These are phyloP conservation scores for Croton setiger DNA, from an alignment of 441 rosid species.

Conservation along the genomic window DNA sequence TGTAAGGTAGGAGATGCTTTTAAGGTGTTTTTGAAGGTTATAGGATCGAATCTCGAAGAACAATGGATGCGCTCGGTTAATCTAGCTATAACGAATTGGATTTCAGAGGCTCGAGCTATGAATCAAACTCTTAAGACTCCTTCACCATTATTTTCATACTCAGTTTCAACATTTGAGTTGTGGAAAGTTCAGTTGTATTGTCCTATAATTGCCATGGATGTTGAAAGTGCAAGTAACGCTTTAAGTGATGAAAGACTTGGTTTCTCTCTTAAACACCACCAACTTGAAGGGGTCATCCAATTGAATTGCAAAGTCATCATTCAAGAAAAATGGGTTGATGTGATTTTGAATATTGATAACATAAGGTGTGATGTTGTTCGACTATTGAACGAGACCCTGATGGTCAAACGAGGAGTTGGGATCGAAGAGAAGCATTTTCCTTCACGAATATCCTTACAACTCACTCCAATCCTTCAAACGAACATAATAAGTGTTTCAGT, in stretches of 20 bases:
- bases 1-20: slow-evolving; percentile 45
- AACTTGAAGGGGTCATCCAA: slow-evolving; percentile 84
- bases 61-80: slow-evolving; percentile 84
- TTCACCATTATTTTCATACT: slow-evolving; percentile 76
- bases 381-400: slow-evolving; percentile 50
- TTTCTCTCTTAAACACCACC: slow-evolving; percentile 82
- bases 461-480: slow-evolving; percentile 66
- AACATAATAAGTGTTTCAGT: slow-evolving; percentile 70
- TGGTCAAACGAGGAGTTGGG: slow-evolving; percentile 66
- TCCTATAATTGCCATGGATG: slow-evolving; percentile 77
- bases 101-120: slow-evolving; percentile 42
- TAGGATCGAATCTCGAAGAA: slow-evolving; percentile 81
- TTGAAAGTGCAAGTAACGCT: slow-evolving; percentile 47
- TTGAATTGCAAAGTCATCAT: slow-evolving; percentile 52
- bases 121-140: slow-evolving; percentile 43
- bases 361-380: slow-evolving; percentile 66
- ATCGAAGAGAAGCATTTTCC: slow-evolving; percentile 78
- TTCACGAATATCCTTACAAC: slow-evolving; percentile 57
- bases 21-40: slow-evolving; percentile 53
- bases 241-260: slow-evolving; percentile 50
- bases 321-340: slow-evolving; percentile 57
- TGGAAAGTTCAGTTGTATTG: slow-evolving; percentile 87
- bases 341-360: slow-evolving; percentile 66
- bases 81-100: slow-evolving; percentile 84
- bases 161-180: slow-evolving; percentile 53